phyloP scores from a whole-genome alignment of 331 rosid genomes.

The Prunus yedoensis region DNA sequence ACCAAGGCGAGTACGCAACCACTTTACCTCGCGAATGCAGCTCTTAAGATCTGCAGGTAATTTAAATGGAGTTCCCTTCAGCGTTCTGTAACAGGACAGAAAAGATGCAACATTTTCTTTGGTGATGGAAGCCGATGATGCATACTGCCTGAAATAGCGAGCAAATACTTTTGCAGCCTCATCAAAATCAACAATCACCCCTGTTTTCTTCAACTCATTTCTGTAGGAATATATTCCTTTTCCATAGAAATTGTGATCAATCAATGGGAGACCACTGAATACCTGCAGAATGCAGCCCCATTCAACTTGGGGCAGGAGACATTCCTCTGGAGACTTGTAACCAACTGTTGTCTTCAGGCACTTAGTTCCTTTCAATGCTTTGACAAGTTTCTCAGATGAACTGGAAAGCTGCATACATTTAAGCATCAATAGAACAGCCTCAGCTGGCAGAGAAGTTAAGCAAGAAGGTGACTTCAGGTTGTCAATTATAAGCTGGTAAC shows the following conservation, averaged over 20 bases:
- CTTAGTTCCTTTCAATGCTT: slow-evolving; percentile 22
- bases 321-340: slow-evolving; percentile 45
- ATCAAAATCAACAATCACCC: slow-evolving; percentile 56
- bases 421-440: slow-evolving; percentile 50
- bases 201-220: slow-evolving; percentile 38
- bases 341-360: slow-evolving; percentile 63
- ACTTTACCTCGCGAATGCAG: slow-evolving; percentile 25
- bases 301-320: slow-evolving; percentile 43
- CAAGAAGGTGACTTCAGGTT: slow-evolving; percentile 46
- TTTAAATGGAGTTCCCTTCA: slow-evolving; percentile 12
- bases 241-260: slow-evolving; percentile 50
- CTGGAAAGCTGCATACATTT: slow-evolving; percentile 18
- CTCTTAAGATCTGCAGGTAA: slow-evolving; percentile 31
- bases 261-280: slow-evolving; percentile 41
- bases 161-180: slow-evolving; percentile 39
- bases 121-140: slow-evolving; percentile 21
- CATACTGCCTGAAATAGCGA: slow-evolving; percentile 35
- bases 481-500: slow-evolving; percentile 39
- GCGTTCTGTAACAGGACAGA: slow-evolving; percentile 42
- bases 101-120: slow-evolving; percentile 38
- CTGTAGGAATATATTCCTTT: slow-evolving; percentile 17
- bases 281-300: slow-evolving; percentile 62
- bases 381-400: slow-evolving; percentile 20
- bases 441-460: slow-evolving; percentile 36
- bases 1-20: slow-evolving; percentile 58